phyloP scores from a whole-genome alignment of 1,139 yeast species.

The Debaryomyces sp. region DNA sequence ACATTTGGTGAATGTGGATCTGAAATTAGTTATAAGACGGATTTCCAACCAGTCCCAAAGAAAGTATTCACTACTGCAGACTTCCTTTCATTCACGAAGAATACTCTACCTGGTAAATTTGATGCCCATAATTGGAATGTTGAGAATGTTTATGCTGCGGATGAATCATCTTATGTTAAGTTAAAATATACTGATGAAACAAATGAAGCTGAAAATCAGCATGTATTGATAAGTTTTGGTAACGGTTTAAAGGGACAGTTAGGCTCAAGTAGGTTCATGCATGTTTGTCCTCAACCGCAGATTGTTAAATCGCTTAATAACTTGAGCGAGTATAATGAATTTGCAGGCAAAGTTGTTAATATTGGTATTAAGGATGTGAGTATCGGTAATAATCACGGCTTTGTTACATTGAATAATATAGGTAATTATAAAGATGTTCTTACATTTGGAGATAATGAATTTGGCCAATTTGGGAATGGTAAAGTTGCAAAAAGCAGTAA shows the following conservation, averaged over 20 bases:
- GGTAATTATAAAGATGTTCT: slow-evolving; percentile 57
- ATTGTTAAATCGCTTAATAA: slow-evolving; percentile 55
- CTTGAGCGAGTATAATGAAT: slow-evolving; percentile 46
- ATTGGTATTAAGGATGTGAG: slow-evolving; percentile 56
- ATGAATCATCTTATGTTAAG: slow-evolving; percentile 64
- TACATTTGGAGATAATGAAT: slow-evolving; percentile 82
- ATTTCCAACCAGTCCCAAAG: slow-evolving; percentile 70
- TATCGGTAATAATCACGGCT: slow-evolving; percentile 67
- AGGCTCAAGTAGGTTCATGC: slow-evolving; percentile 76
- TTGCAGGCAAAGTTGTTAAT: slow-evolving; percentile 28
- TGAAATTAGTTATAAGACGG: slow-evolving; percentile 65
- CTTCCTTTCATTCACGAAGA: slow-evolving; percentile 21
- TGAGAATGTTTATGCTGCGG: slow-evolving; percentile 63
- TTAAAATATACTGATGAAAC: slow-evolving; percentile 21
- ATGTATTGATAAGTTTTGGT: slow-evolving; percentile 67
- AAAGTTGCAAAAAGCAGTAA: slow-evolving; percentile 59
- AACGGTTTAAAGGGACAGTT: slow-evolving; percentile 87
- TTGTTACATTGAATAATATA: slow-evolving; percentile 57
- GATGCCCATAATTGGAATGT: slow-evolving; percentile 42
- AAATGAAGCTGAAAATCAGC: slow-evolving; percentile 23
- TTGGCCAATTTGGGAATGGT: slow-evolving; percentile 86
- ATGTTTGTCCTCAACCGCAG: slow-evolving; percentile 70
- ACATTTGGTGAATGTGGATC: slow-evolving; percentile 82
- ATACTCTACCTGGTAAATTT: slow-evolving; percentile 33
- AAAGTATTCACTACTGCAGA: slow-evolving; percentile 39